A percentile compares a stretch with the other conserved stretches of the same genome.
These are phyloP conservation scores for Ophiosphaerella herpotricha DNA, from an alignment of 2,329 filamentous ascomycete species.

Conservation along the genomic window DNA sequence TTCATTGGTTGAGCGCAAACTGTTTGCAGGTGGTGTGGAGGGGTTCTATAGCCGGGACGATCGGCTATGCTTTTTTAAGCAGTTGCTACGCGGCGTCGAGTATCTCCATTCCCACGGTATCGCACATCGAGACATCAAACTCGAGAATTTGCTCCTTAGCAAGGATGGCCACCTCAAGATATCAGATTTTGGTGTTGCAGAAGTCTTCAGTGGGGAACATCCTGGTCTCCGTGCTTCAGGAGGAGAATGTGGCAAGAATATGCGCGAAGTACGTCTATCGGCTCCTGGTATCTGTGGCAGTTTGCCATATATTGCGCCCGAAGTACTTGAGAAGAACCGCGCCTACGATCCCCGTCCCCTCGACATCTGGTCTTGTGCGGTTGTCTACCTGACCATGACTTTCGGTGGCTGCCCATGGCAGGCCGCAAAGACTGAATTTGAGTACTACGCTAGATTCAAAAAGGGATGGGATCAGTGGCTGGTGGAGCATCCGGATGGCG, in stretches of 20 bases:
- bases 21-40: constrained; percentile 59
- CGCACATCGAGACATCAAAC: constrained; percentile 88
- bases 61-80: constrained; percentile 85
- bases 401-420: constrained; percentile 77
- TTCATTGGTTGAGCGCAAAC: constrained; percentile 66
- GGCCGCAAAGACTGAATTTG: constrained; percentile 62
- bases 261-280: constrained; percentile 73
- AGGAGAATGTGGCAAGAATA: constrained; percentile 73
- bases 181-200: constrained; percentile 87
- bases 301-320: constrained; percentile 84
- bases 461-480: constrained; percentile 73
- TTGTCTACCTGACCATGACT: constrained; percentile 79
- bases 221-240: constrained; percentile 75
- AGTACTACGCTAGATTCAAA: constrained; percentile 66
- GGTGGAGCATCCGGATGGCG: constrained; percentile 56
- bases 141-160: constrained; percentile 82
- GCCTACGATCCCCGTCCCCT: constrained; percentile 75
- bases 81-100: constrained; percentile 78
- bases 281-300: constrained; percentile 82
- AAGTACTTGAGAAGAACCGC: constrained; percentile 72
- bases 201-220: constrained; percentile 82
- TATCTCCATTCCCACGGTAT: constrained; percentile 85
- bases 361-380: constrained; percentile 84
- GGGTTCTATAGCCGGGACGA: constrained; percentile 65
- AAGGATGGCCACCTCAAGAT: constrained; percentile 85